A percentile compares a stretch with the other conserved stretches of the same genome.
Evolutionary conservation across 805 yeast genomes (phyloP).

Genomic region (Wickerhamiella dianesei): DNA sequence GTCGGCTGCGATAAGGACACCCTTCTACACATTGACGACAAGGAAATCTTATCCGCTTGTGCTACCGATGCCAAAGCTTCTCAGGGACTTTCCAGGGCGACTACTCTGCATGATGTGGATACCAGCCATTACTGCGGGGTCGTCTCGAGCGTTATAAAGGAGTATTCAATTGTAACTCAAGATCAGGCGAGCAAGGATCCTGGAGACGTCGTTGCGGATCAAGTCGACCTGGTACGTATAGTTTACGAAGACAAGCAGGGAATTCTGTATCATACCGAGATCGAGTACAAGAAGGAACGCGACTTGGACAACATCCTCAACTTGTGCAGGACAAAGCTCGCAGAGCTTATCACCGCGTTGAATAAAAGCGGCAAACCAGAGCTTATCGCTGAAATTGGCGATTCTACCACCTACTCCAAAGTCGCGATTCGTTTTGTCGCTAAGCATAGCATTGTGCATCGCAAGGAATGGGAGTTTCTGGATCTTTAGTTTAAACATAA

Average conservation of each 20-base stretch:
- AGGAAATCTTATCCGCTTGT: background rate
- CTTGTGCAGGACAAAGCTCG: background rate
- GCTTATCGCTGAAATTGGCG: background rate
- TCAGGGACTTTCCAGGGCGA: background rate
- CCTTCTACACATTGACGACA: background rate
- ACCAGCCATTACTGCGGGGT: background rate
- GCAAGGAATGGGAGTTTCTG: too few species aligned
- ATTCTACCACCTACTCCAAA: background rate
- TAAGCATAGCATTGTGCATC: background rate
- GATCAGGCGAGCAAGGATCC: background rate
- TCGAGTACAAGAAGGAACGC: background rate
- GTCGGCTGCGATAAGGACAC: background rate
- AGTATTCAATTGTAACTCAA: background rate
- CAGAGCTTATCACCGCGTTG: background rate
- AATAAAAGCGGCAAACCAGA: background rate
- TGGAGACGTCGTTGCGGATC: background rate
- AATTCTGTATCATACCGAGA: background rate
- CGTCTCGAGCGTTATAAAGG: background rate
- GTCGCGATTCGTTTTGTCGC: background rate
- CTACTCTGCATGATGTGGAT: background rate
- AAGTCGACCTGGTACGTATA: background rate
- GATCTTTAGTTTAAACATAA: too few species aligned
- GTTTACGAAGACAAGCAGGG: background rate
- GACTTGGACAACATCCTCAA: background rate
- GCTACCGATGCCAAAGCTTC: background rate